These are phyloP conservation scores for Ochetophila trinervis DNA, from an alignment of 306 rosid species.

Conservation along the genomic window DNA sequence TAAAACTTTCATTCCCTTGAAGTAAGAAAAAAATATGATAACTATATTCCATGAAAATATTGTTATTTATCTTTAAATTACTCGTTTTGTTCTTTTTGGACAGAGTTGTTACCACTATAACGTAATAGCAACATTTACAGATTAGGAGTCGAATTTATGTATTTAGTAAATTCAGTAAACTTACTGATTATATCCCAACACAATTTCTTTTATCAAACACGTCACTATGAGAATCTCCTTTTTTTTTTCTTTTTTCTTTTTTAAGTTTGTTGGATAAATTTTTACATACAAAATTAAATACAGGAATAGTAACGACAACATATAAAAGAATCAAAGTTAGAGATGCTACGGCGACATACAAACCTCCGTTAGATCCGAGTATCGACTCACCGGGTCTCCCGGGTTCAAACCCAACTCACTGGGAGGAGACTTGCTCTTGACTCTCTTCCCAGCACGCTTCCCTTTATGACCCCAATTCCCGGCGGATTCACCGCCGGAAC, in stretches of 20 bases:
- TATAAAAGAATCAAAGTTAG: neutral
- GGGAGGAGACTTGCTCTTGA: constrained; percentile 47
- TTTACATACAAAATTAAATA: neutral
- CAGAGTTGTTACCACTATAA: no score
- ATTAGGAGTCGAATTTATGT: no score
- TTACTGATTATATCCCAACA: no score
- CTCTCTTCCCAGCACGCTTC: constrained; percentile 37
- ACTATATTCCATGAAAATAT: no score
- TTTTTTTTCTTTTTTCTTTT: neutral
- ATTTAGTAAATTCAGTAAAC: no score
- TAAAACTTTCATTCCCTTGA: no score
- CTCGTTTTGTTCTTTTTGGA: no score
- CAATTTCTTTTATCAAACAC: no score
- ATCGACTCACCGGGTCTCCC: constrained; percentile 23
- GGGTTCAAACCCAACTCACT: constrained; percentile 21
- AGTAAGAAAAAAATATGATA: no score
- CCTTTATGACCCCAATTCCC: constrained; percentile 39
- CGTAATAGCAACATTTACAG: no score
- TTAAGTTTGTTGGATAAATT: neutral
- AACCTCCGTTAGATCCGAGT: constrained; percentile 50
- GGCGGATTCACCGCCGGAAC: constrained; percentile 19
- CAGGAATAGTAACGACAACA: neutral
- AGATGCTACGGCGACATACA: neutral
- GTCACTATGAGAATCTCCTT: neutral
- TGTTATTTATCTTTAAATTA: no score